Conservation (phyloP, 106 monocot genomes). For the Gastrodia elata region DNA sequence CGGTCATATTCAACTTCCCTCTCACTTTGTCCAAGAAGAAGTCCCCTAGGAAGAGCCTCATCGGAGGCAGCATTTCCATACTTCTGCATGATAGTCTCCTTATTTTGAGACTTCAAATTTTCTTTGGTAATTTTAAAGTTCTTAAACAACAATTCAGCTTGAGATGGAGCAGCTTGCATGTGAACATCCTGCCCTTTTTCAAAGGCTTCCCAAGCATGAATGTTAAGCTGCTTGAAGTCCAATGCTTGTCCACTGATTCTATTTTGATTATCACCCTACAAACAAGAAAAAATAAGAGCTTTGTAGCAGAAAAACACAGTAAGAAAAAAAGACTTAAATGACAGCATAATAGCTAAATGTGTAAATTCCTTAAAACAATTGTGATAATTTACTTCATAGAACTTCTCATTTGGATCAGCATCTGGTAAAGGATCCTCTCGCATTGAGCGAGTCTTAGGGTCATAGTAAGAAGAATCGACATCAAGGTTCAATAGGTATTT, state of each 20-base stretch:
- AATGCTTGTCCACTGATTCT: conserved; percentile 86
- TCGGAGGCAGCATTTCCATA: conserved; percentile 93
- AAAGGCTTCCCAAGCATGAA: conserved; percentile 96
- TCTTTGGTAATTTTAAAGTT: conserved; percentile 84
- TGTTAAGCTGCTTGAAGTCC: conserved; percentile 88
- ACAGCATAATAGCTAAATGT: neutral
- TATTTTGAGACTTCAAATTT: conserved; percentile 63
- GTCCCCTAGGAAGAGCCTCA: conserved; percentile 70
- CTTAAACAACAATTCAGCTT: conserved; percentile 77
- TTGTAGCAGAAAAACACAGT: neutral
- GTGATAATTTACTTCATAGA: conserved; percentile 51
- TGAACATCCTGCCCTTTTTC: conserved; percentile 98
- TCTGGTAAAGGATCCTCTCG: conserved; percentile 96
- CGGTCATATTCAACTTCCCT: conserved; percentile 94
- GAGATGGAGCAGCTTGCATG: conserved; percentile 99
- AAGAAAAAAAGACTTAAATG: neutral
- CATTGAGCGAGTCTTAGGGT: conserved; percentile 96
- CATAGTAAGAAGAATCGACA: conserved; percentile 92
- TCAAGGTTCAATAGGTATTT: conserved; percentile 92
- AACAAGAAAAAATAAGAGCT: neutral
- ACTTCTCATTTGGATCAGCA: conserved; percentile 94
- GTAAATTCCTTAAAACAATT: neutral
- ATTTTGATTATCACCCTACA: conserved; percentile 90
- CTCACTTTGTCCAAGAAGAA: conserved; percentile 91
- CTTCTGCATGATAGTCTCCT: conserved; percentile 84